Evolutionary conservation across 306 rosid genomes (phyloP), one percentile per base, ranked within the genome.

Genomic region (Vicia villosa): DNA sequence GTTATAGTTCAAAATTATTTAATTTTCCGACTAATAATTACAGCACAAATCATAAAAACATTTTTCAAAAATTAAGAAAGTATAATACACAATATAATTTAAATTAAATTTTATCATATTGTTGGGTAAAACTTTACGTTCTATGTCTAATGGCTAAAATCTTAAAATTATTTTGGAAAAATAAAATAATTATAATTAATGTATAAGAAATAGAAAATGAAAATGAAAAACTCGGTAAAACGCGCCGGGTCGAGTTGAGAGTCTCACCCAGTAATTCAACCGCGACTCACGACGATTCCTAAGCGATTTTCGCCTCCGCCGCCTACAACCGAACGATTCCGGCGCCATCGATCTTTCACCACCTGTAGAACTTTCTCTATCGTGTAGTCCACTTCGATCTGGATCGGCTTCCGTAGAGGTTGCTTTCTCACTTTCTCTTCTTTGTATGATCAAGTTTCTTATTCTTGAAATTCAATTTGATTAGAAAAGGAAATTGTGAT

Each of bases 241-340:
- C 80, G n/a, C 87, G 55, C 79, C 89, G 91, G 89, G 95, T 78
- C 86, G 89, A 88, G 95, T 88, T 79, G 8, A 77, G 86, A 76
- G 80, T 77, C 87, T 56, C 77, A 80, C 87, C 80, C 87, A 79
- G 82, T 75, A 78, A 79, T 77, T 26, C 83, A 83, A 84, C 76
- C 88, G 80, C 74, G 81, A 88, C 84, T 88, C 88, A 63, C 87
- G 78, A 66, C 87, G 80, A 88, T 82, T 85, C 88, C 78, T 46
- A 54, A 68, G 41, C 81, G 79, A 77, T 77, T 77, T 75, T 78
- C 30, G 58, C 69, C 20, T 30, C 58, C 50, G 45, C 78, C 81
- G 46, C 41, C 80, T 61, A 66, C 50, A 24, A 3, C 26, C 66
- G 72, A 84, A 77, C 67, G 79, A 73, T 73, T 60, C 79, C 72